Evolutionary conservation across 2,329 filamentous ascomycete genomes (phyloP).

Genomic region (Periconia sp.): DNA sequence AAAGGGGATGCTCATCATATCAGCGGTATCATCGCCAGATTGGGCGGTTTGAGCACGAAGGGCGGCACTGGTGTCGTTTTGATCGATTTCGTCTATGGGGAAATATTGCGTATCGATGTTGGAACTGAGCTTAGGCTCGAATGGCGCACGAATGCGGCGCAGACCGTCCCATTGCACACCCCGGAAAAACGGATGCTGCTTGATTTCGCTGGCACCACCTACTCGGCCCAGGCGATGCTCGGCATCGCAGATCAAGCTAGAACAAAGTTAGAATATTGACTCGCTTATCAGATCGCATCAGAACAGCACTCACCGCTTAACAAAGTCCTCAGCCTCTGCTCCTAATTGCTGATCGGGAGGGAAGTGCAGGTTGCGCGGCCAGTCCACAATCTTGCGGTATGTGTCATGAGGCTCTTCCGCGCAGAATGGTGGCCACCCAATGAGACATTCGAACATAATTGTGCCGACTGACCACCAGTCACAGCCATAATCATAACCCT

Average conservation of each 20-base stretch:
- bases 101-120: conserved; percentile 98
- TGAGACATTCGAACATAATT: conserved; percentile 99
- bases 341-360: conserved; percentile 91
- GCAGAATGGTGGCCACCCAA: conserved; percentile 98
- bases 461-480: conserved; percentile 99
- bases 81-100: conserved; percentile 97
- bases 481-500: conserved; percentile 94
- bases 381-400: conserved; percentile 99
- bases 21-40: conserved; percentile 72
- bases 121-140: conserved; percentile 89
- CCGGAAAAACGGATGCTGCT: conserved; percentile 92
- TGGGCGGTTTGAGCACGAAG: conserved; percentile 81
- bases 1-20: conserved; percentile 94
- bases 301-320: conserved; percentile 69
- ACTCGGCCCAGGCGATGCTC: conserved; percentile 85
- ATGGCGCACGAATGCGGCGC: conserved; percentile 89
- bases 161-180: conserved; percentile 94
- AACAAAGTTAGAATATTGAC: conserved; percentile 17
- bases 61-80: conserved; percentile 88
- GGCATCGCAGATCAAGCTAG: conserved; percentile 87
- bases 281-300: conserved; percentile 6
- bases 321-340: conserved; percentile 85
- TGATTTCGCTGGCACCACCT: conserved; percentile 87
- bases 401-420: conserved; percentile 97
- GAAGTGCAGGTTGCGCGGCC: conserved; percentile 94